These are phyloP conservation scores for Lipomyces starkeyi DNA, from an alignment of 805 yeast species.

Conservation along the genomic window DNA sequence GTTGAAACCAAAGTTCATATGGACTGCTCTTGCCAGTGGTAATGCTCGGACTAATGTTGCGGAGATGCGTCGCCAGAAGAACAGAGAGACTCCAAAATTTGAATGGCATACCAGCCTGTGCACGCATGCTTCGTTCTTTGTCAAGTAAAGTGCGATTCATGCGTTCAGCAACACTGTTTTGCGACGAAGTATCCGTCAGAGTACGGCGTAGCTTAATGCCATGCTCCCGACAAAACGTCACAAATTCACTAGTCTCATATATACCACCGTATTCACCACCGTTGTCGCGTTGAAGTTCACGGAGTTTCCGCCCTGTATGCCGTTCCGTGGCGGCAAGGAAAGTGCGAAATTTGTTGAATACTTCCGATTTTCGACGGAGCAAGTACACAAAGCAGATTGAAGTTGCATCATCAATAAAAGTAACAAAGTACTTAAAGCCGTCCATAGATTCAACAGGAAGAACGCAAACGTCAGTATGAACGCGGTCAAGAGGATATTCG, in stretches of 20 bases:
- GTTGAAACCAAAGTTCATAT: not conserved
- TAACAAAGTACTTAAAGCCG: constrained; percentile 3
- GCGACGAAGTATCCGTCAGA: not conserved
- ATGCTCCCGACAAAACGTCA: not conserved
- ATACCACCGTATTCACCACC: constrained; percentile 1
- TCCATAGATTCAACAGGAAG: not conserved
- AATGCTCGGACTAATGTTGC: not conserved
- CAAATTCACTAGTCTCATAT: not conserved
- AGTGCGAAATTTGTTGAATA: not conserved
- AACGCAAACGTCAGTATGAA: not conserved
- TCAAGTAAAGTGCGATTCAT: not conserved
- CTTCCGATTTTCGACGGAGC: not conserved
- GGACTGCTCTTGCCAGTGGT: not conserved
- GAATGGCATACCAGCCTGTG: not conserved
- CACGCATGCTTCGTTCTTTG: constrained; percentile 3
- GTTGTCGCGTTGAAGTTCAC: not conserved
- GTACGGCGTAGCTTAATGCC: not conserved
- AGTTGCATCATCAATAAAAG: constrained; percentile 6
- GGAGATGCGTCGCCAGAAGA: not conserved
- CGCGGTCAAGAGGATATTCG: not conserved
- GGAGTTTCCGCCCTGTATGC: constrained; percentile 2
- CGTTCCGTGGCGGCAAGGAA: not conserved
- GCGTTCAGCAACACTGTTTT: not conserved
- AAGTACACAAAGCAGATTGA: not conserved
- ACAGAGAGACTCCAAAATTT: not conserved